Conservation (phyloP, 2,329 filamentous ascomycete genomes). For the Mycogone perniciosa region DNA sequence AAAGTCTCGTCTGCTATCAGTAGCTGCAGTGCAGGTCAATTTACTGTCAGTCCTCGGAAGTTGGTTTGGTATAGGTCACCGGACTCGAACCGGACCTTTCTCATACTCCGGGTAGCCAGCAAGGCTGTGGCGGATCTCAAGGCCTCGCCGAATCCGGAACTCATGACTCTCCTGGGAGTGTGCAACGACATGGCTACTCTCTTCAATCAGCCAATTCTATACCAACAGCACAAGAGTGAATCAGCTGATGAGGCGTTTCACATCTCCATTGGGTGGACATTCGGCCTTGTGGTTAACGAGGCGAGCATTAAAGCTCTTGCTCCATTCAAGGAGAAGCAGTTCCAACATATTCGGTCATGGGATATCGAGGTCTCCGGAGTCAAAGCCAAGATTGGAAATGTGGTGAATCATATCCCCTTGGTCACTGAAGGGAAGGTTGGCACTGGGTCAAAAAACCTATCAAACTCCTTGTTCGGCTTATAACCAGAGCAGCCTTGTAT, state of each 20-base stretch:
- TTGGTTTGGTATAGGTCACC: slow-evolving; percentile 47
- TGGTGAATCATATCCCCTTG: slow-evolving; percentile 48
- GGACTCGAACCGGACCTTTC: slow-evolving; percentile 69
- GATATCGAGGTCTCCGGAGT: slow-evolving; percentile 52
- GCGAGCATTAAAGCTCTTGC: slow-evolving; percentile 21
- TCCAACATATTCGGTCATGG: slow-evolving; percentile 33
- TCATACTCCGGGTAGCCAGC: slow-evolving; percentile 62
- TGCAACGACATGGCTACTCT: slow-evolving; percentile 58
- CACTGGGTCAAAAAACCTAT: background rate
- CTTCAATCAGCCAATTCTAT: slow-evolving; percentile 66
- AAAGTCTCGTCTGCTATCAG: slow-evolving; percentile 41
- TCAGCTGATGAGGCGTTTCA: slow-evolving; percentile 57
- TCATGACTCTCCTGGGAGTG: slow-evolving; percentile 56
- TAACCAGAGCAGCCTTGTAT: background rate
- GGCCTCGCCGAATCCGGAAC: slow-evolving; percentile 40
- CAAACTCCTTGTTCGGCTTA: slow-evolving; percentile 13
- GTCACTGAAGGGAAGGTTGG: slow-evolving; percentile 5
- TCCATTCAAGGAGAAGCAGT: slow-evolving; percentile 20
- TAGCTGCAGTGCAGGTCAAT: slow-evolving; percentile 23
- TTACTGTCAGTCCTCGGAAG: slow-evolving; percentile 32
- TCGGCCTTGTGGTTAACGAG: slow-evolving; percentile 46
- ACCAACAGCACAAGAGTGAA: slow-evolving; percentile 36
- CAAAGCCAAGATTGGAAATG: slow-evolving; percentile 71
- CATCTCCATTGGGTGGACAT: slow-evolving; percentile 81
- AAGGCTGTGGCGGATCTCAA: slow-evolving; percentile 8